These are phyloP conservation scores for Trypanosomatidae sp. DNA, from an alignment of 208 protist species.

Conservation along the genomic window DNA sequence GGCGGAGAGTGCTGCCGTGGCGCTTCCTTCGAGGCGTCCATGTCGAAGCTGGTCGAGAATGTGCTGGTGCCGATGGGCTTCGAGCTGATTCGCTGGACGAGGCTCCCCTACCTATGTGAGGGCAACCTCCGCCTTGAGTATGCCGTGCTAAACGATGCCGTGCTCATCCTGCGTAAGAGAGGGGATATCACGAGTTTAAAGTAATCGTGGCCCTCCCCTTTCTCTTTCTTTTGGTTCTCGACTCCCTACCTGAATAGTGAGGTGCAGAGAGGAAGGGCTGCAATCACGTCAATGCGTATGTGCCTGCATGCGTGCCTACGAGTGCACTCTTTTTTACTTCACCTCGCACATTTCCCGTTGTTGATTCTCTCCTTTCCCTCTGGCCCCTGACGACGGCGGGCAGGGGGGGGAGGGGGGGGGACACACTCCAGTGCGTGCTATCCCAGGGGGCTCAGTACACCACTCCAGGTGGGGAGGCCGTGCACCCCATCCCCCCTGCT, in stretches of 20 bases:
- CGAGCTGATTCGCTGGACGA: conserved; percentile 80
- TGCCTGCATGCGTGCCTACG: background rate
- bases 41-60: conserved; percentile 68
- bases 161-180: conserved; percentile 57
- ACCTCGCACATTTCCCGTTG: background rate
- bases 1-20: conserved; percentile 78
- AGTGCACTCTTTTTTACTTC: background rate
- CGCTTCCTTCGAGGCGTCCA: conserved; percentile 67
- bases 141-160: conserved; percentile 73
- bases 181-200: background rate
- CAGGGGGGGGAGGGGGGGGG: background rate
- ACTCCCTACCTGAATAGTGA: background rate
- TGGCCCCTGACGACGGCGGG: background rate
- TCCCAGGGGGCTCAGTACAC: background rate
- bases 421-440: background rate
- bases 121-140: conserved; percentile 77
- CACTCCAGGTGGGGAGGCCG: background rate
- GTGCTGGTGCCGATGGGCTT: conserved; percentile 77
- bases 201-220: background rate
- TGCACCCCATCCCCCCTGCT: background rate
- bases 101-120: conserved; percentile 83
- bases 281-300: background rate
- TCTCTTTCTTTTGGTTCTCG: no score
- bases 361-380: background rate
- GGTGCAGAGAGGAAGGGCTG: background rate